Evolutionary conservation across 2,329 filamentous ascomycete species (phyloP), one percentile per base, ranked within the genome.

Genomic region (Stachybotrys elegans): DNA sequence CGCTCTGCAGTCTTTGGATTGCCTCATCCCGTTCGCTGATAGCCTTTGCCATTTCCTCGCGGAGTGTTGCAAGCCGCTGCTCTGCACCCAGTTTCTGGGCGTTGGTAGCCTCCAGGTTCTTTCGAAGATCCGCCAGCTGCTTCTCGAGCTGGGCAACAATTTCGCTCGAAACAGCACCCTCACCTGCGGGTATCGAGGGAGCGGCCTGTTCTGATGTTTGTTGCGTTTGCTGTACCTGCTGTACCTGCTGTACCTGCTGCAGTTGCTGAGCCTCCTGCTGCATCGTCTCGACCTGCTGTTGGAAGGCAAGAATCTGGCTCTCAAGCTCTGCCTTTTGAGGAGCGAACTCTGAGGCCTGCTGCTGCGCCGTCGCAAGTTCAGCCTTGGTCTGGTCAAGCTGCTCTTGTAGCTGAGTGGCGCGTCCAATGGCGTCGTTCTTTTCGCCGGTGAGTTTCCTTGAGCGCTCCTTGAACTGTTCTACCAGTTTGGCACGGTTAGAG

Each of bases 1-100:
- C 55, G 44, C 57, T 69, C 36, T 63, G 55, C 13, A 69, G 55
- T 47, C 62, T 63, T 47, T 55, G 54, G 25, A 78, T 61, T 9
- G 80, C 78, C 48, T 79, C 71, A 44, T 89, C 85, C 36, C 86
- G 73, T 54, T 89, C 81, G 6, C 75, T 69, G 44, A 81, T 76
- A 1, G 76, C 77, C 9, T 71, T 67, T 42, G 83, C 73, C 12
- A 95, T 69, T 55, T 90, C 83, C 6, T 61, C 51, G 22, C 70
- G 75, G 3, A 83, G 60, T 20, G 59, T 62, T 37, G 73, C 68
- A 3, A 86, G 70, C 48, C 86, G 81, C 45, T 79, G 69, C 51
- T 88, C 79, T n/a, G 88, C 71, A 3, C 72, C 71, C 16, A 81
- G 73, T 62, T 88, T 90, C 59, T 93, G 83, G 9, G 80, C 71